Conservation (phyloP, 2,329 filamentous ascomycete genomes). For the Hypoxylon rubiginosum region DNA sequence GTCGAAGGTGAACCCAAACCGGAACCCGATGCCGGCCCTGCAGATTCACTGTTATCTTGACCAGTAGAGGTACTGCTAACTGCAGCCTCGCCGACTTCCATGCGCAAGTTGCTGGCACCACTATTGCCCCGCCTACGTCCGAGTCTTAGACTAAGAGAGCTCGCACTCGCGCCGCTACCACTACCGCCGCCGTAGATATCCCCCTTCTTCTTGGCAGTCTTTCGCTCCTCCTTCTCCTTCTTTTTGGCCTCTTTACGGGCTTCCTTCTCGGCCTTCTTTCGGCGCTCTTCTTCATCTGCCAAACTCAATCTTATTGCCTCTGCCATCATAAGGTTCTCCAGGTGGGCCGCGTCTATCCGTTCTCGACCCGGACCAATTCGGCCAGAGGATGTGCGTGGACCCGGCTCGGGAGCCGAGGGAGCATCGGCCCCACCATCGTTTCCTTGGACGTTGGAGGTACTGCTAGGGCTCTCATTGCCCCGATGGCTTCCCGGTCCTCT, state of each 20-base stretch:
- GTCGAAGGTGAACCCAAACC: slow-evolving; percentile 50
- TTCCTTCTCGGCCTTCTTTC: slow-evolving; percentile 85
- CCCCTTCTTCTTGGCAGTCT: slow-evolving; percentile 75
- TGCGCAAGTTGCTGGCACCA: slow-evolving; percentile 69
- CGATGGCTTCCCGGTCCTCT: slow-evolving; percentile 58
- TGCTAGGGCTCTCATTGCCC: slow-evolving; percentile 50
- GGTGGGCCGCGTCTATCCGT: slow-evolving; percentile 67
- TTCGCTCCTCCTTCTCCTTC: slow-evolving; percentile 86
- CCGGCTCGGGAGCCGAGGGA: slow-evolving; percentile 53
- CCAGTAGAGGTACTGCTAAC: slow-evolving; percentile 55
- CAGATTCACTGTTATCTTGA: slow-evolving; percentile 49
- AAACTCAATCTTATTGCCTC: slow-evolving; percentile 93
- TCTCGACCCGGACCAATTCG: slow-evolving; percentile 43
- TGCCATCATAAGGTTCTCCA: slow-evolving; percentile 99
- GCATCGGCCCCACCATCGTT: slow-evolving; percentile 48
- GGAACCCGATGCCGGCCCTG: slow-evolving; percentile 43
- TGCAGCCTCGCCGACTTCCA: slow-evolving; percentile 66
- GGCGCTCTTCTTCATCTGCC: slow-evolving; percentile 93
- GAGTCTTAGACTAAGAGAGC: slow-evolving; percentile 73
- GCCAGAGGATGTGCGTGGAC: slow-evolving; percentile 50
- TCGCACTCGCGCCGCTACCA: slow-evolving; percentile 69
- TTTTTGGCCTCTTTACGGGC: slow-evolving; percentile 86
- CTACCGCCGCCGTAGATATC: slow-evolving; percentile 58
- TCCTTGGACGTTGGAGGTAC: slow-evolving; percentile 35
- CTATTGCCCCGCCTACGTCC: slow-evolving; percentile 72